A percentile compares a stretch with the other conserved stretches of the same genome.
These are phyloP conservation scores for Penicillium paradoxum DNA, from an alignment of 495 filamentous ascomycete genomes.

Conservation along the genomic window DNA sequence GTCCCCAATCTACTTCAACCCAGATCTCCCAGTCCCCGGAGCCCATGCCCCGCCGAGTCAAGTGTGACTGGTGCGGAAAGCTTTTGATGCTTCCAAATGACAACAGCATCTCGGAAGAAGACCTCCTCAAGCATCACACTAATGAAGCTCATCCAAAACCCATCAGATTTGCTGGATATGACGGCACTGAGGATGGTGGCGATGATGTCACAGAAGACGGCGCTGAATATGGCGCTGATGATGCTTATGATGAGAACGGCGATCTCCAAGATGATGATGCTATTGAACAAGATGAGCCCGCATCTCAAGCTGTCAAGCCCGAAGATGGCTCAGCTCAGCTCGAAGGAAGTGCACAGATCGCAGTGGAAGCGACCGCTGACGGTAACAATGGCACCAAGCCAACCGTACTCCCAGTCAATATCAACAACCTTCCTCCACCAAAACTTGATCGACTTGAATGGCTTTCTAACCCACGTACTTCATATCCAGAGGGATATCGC, in stretches of 20 bases:
- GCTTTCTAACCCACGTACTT: constrained; percentile 28
- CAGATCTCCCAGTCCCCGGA: constrained; percentile 36
- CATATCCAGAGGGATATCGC: constrained; percentile 19
- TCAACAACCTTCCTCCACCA: background rate
- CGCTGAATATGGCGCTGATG: constrained; percentile 16
- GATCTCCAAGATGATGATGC: constrained; percentile 20
- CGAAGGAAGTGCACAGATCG: constrained; percentile 11
- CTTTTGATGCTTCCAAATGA: constrained; percentile 26
- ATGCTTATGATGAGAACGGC: constrained; percentile 17
- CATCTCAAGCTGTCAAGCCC: background rate
- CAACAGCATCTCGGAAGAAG: constrained; percentile 22
- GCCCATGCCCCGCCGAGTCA: constrained; percentile 19
- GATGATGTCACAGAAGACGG: constrained; percentile 14
- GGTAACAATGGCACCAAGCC: constrained; percentile 8
- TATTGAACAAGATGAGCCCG: constrained; percentile 15
- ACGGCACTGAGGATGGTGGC: constrained; percentile 21
- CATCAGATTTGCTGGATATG: constrained; percentile 20
- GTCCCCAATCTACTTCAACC: constrained; percentile 34
- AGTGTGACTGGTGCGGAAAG: constrained; percentile 39
- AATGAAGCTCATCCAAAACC: constrained; percentile 31
- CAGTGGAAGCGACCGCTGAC: constrained; percentile 5
- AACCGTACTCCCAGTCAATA: background rate
- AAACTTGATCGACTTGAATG: constrained; percentile 19
- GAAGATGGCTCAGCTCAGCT: constrained; percentile 14
- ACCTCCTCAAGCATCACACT: constrained; percentile 31